A percentile compares a stretch with the other conserved stretches of the same genome.
phyloP scores from a whole-genome alignment of 169 alveolate genomes.

The Babesia divergens region DNA sequence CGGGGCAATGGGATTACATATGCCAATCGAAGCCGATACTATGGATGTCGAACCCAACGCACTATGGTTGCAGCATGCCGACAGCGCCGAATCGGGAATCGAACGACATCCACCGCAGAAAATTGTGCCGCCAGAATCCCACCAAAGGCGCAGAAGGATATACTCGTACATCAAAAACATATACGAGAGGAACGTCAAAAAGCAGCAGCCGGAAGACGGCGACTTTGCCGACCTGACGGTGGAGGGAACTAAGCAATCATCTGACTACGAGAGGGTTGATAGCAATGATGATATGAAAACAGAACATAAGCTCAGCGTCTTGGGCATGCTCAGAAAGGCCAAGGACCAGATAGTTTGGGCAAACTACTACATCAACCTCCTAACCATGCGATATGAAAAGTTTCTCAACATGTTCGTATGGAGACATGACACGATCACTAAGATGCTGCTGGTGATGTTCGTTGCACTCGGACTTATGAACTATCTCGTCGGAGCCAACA shows the following conservation, averaged over 20 bases:
- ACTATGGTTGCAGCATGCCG: no score
- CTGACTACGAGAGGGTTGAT: slow-evolving; percentile 26
- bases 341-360: slow-evolving; percentile 54
- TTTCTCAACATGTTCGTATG: slow-evolving; percentile 61
- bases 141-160: background rate
- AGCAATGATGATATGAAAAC: slow-evolving; percentile 29
- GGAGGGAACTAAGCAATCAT: slow-evolving; percentile 8
- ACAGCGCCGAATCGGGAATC: no score
- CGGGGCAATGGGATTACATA: no score
- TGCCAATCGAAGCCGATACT: no score
- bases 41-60: no score
- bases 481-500: slow-evolving; percentile 28
- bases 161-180: slow-evolving; percentile 18
- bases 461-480: slow-evolving; percentile 13
- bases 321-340: slow-evolving; percentile 57
- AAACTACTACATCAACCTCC: slow-evolving; percentile 51
- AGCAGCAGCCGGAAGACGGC: slow-evolving; percentile 10
- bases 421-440: slow-evolving; percentile 42
- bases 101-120: no score
- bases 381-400: slow-evolving; percentile 54
- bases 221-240: background rate
- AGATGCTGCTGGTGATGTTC: slow-evolving; percentile 28
- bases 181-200: background rate
- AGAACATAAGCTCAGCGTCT: slow-evolving; percentile 34
- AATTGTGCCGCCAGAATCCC: background rate